phyloP scores from a whole-genome alignment of 768 basidiomycete species.

The Peribolospora kevripleyi region DNA sequence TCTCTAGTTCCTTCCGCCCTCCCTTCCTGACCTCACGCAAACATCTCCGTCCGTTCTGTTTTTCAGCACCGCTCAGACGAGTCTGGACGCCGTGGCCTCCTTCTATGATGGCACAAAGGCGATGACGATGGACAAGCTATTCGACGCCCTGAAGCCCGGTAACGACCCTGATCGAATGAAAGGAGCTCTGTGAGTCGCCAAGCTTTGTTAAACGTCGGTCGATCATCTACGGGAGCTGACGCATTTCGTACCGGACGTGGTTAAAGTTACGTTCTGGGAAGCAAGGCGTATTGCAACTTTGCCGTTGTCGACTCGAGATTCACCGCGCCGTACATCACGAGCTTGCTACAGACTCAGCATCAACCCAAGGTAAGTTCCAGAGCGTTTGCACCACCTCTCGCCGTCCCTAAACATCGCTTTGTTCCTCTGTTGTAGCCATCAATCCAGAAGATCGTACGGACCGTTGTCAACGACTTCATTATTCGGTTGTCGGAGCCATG shows the following conservation, averaged over 20 bases:
- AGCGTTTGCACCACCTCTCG: background rate
- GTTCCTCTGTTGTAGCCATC: conserved; percentile 29
- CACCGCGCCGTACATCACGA: conserved; percentile 33
- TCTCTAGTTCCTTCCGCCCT: background rate
- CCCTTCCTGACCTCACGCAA: conserved; percentile 18
- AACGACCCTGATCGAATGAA: conserved; percentile 78
- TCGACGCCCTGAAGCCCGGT: conserved; percentile 27
- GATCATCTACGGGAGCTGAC: conserved; percentile 26
- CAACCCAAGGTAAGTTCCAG: conserved; percentile 45
- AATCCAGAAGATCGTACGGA: conserved; percentile 44
- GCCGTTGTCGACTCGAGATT: conserved; percentile 35
- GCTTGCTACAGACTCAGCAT: conserved; percentile 46
- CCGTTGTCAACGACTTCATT: conserved; percentile 25
- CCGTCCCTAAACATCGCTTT: conserved; percentile 1
- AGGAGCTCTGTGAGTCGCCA: conserved; percentile 55
- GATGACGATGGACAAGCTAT: conserved; percentile 19
- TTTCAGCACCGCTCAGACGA: background rate
- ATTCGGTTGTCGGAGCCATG: conserved; percentile 12
- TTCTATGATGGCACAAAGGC: conserved; percentile 21
- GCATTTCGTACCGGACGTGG: conserved; percentile 12
- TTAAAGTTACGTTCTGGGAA: conserved; percentile 7
- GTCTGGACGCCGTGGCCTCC: conserved; percentile 12
- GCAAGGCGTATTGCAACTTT: conserved; percentile 16
- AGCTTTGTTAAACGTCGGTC: background rate
- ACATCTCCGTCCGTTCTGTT: conserved; percentile 29